Base-by-base conservation (phyloP, 352 stramenopile species). In the Pythium dissimile region DNA sequence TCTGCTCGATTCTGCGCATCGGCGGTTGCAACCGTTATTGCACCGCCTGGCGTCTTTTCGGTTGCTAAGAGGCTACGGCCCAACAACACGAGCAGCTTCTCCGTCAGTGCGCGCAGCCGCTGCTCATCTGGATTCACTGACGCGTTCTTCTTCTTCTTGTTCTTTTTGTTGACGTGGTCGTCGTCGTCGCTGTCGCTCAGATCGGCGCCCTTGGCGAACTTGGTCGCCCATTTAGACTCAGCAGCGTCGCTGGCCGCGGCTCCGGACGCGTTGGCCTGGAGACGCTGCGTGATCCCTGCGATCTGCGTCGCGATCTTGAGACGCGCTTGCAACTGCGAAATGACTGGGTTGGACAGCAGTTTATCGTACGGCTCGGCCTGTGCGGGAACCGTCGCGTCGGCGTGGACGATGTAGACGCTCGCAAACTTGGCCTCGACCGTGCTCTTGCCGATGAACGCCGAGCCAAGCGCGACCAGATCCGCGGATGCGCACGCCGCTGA, bases 51-150 rank as follows among this genome's bases (percentile, higher is more conserved):
- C 31, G 31, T 16, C 23, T 8, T 21, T 11, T 20, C 7, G 26
- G 43, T 35, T 2, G 35, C 72, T 23, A 26, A n/a, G 35, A 62
- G 23, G 13, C 38, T 30, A 3, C 76, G 45, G 12, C 74, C 74
- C 2, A 94, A 54, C 18, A 80, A 55, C 35, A 92, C 56, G 57
- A 75, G 74, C 20, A 94, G 67, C 48, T 90, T 90, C 48, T 92
- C 74, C 12, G 66, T 86, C 28, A 94, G 62, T 15, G 84, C 73
- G 27, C 80, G 69, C 50, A 94, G 64, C 28, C 80, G 80, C 60
- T 92, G 84, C 54, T 94, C 74, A 37, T 88, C 71, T 5, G 81
- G 75, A 42, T 55, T 80, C 56, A 75, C 54, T 8, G 45, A 55
- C 11, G 66, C 67, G 32, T 74, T 77, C 38, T 80, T 89, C 62